A percentile compares a stretch with the other conserved stretches of the same genome.
Evolutionary conservation across 2,329 filamentous ascomycete species (phyloP).

Genomic region (Beauveria varroae): DNA sequence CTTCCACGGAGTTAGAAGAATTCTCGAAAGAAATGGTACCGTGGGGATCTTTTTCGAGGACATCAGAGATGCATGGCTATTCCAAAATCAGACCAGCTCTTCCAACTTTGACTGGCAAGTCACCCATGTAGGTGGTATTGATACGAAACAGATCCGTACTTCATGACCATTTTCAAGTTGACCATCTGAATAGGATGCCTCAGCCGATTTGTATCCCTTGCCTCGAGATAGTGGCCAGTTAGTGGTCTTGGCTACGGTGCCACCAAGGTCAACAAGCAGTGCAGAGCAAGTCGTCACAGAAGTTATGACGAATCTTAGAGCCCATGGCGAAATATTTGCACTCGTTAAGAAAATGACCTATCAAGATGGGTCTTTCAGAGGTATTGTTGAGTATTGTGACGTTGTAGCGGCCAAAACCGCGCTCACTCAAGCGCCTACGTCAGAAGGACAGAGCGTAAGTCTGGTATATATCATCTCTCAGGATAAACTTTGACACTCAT

Average conservation of each 20-base stretch:
- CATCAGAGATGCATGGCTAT: slow-evolving; percentile 49
- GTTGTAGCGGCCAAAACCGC: slow-evolving; percentile 34
- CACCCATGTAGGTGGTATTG: slow-evolving; percentile 16
- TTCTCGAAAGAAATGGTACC: slow-evolving; percentile 30
- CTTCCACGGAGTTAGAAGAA: slow-evolving; percentile 30
- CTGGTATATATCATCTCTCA: neutral
- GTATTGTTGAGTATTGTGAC: slow-evolving; percentile 48
- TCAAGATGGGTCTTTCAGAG: slow-evolving; percentile 36
- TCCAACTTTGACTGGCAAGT: slow-evolving; percentile 38
- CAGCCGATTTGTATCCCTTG: slow-evolving; percentile 6
- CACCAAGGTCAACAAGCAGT: slow-evolving; percentile 15
- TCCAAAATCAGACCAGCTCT: slow-evolving; percentile 38
- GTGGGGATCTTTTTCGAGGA: slow-evolving; percentile 52
- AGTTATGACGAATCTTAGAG: slow-evolving; percentile 27
- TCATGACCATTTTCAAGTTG: neutral
- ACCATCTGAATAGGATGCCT: slow-evolving; percentile 7
- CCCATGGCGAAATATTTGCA: slow-evolving; percentile 45
- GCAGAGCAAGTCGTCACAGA: slow-evolving; percentile 29
- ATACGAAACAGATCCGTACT: slow-evolving; percentile 12
- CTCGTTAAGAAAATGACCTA: slow-evolving; percentile 36
- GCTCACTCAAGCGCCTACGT: slow-evolving; percentile 26
- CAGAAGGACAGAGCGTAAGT: slow-evolving; percentile 1
- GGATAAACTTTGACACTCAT: neutral
- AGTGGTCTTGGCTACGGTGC: slow-evolving; percentile 19
- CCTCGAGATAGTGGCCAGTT: slow-evolving; percentile 22